These are phyloP conservation scores for Collariella sp. DNA, from an alignment of 495 filamentous ascomycete genomes.

Conservation along the genomic window DNA sequence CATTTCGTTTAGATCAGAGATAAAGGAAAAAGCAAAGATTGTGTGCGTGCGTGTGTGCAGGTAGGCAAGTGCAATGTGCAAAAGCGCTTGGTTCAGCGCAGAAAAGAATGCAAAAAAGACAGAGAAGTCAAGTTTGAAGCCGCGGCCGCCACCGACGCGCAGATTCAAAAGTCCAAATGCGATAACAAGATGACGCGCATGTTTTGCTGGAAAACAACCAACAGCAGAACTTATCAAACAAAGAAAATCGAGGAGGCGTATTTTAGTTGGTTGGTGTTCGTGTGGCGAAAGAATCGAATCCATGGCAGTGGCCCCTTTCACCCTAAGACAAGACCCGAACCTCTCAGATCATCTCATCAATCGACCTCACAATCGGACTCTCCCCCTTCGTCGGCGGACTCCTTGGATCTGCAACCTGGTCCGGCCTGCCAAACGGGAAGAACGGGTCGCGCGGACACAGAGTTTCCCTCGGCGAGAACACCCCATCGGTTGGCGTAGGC, in stretches of 20 bases:
- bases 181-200: not conserved
- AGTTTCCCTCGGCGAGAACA: conserved; percentile 44
- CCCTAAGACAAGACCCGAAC: too few species aligned
- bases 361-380: conserved; percentile 58
- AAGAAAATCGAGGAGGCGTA: not conserved
- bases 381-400: conserved; percentile 57
- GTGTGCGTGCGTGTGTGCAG: not conserved
- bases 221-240: not conserved
- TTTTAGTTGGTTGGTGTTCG: not conserved
- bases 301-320: not conserved
- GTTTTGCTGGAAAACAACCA: not conserved
- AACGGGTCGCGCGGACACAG: conserved; percentile 45
- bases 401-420: conserved; percentile 48
- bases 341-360: conserved; percentile 46
- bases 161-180: not conserved
- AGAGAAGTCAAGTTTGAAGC: too few species aligned
- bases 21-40: not conserved
- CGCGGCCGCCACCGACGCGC: not conserved
- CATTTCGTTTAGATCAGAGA: conserved; percentile 19
- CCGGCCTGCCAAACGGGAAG: conserved; percentile 37
- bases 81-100: not conserved
- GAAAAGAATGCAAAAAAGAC: too few species aligned
- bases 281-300: not conserved
- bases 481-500: conserved; percentile 35
- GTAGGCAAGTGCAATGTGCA: not conserved